Conservation (phyloP, 352 stramenopile genomes). For the Halophytophthora polymorphica region DNA sequence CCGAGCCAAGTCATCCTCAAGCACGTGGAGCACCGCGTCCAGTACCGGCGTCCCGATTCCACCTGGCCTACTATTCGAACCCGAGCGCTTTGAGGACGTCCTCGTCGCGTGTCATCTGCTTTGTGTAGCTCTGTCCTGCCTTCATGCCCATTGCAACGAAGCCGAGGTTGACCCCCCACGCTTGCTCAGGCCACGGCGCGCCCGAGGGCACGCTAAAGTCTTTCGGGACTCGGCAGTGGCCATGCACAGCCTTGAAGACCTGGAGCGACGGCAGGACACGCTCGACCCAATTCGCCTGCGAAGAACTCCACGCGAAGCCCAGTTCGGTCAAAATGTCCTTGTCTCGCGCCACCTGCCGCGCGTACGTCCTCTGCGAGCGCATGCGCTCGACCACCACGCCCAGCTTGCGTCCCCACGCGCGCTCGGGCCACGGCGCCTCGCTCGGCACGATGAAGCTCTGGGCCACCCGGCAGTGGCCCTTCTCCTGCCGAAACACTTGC, state of each 20-base stretch:
- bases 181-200: conserved; percentile 2
- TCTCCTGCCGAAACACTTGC: conserved; percentile 14
- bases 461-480: conserved; percentile 28
- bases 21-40: no score
- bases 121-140: no score
- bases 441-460: conserved; percentile 25
- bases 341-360: conserved; percentile 9
- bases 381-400: conserved; percentile 11
- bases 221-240: neutral
- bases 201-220: conserved; percentile 8
- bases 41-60: no score
- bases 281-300: conserved; percentile 5
- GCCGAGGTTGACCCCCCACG: conserved; percentile 5
- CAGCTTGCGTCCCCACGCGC: conserved; percentile 18
- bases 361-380: conserved; percentile 1
- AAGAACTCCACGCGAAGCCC: conserved; percentile 13
- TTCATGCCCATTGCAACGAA: neutral
- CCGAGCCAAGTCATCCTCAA: no score
- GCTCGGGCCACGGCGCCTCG: conserved; percentile 21
- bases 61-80: no score
- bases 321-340: conserved; percentile 7
- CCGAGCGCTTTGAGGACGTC: no score
- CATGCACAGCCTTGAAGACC: neutral
- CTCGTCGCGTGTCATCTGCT: no score
- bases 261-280: conserved; percentile 8